phyloP scores from a whole-genome alignment of 495 filamentous ascomycete genomes.

The Trichoderma parareesei region DNA sequence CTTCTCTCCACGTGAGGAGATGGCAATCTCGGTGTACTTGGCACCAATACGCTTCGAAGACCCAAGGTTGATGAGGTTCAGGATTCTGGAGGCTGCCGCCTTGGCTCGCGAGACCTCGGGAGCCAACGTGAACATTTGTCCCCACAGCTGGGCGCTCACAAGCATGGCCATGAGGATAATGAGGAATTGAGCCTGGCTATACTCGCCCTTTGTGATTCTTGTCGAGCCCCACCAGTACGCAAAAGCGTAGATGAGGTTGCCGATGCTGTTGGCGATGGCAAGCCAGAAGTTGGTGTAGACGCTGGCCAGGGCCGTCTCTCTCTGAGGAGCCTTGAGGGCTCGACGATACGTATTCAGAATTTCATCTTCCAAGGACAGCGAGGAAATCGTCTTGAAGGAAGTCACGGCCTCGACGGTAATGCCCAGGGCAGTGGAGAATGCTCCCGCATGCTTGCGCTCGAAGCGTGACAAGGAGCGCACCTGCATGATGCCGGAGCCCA shows the following conservation, averaged over 20 bases:
- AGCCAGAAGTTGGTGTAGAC: slow-evolving; percentile 44
- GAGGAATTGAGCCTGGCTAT: slow-evolving; percentile 55
- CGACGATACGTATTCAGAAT: slow-evolving; percentile 38
- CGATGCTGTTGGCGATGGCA: slow-evolving; percentile 44
- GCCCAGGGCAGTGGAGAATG: slow-evolving; percentile 41
- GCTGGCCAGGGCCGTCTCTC: slow-evolving; percentile 41
- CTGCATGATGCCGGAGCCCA: slow-evolving; percentile 48
- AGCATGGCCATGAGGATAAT: slow-evolving; percentile 57
- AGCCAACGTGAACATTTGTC: slow-evolving; percentile 58
- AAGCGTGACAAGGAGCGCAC: slow-evolving; percentile 46
- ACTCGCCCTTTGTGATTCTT: slow-evolving; percentile 47
- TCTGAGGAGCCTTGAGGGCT: slow-evolving; percentile 35
- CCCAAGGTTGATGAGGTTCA: slow-evolving; percentile 40
- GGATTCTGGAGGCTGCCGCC: slow-evolving; percentile 38
- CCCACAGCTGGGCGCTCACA: slow-evolving; percentile 53
- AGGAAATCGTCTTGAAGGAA: slow-evolving; percentile 47
- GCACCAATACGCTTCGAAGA: slow-evolving; percentile 21
- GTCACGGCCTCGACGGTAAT: slow-evolving; percentile 45
- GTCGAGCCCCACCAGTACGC: slow-evolving; percentile 62
- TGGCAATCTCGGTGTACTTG: slow-evolving; percentile 3
- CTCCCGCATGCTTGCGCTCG: slow-evolving; percentile 51
- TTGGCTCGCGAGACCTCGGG: slow-evolving; percentile 52
- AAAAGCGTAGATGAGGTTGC: slow-evolving; percentile 51
- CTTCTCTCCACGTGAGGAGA: background rate
- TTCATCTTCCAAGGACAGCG: slow-evolving; percentile 40